Conservation (phyloP, 345 rosid species). For the Trapa bicornis region DNA sequence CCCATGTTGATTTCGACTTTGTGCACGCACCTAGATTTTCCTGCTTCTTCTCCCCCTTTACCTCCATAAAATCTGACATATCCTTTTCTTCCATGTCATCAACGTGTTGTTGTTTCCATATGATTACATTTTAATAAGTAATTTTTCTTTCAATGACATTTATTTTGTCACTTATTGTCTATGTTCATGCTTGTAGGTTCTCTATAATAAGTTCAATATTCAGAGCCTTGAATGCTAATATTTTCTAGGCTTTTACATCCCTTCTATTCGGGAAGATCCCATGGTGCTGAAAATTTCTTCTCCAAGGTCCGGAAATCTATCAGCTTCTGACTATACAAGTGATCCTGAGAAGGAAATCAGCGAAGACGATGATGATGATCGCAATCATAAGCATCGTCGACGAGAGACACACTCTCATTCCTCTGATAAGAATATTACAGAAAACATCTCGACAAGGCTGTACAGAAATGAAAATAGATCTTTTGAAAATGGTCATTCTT, state of each 20-base stretch:
- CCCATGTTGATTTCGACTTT: neutral
- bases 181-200: neutral
- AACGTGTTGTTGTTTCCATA: neutral
- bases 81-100: neutral
- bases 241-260: constrained; percentile 1
- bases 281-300: constrained; percentile 80
- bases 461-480: constrained; percentile 55
- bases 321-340: constrained; percentile 55
- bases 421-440: constrained; percentile 51
- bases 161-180: neutral
- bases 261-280: constrained; percentile 12
- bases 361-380: constrained; percentile 95
- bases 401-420: constrained; percentile 59
- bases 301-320: constrained; percentile 42
- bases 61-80: no score
- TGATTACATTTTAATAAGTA: neutral
- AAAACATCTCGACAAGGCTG: constrained; percentile 41
- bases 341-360: constrained; percentile 88
- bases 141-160: neutral
- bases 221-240: constrained; percentile 3
- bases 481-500: constrained; percentile 53
- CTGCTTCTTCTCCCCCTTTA: no score
- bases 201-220: neutral
- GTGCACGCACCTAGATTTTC: no score
- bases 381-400: constrained; percentile 93